A percentile compares a stretch with the other conserved stretches of the same genome.
Evolutionary conservation across 352 stramenopile species (phyloP).

Genomic region (Globisporangium canariense): DNA sequence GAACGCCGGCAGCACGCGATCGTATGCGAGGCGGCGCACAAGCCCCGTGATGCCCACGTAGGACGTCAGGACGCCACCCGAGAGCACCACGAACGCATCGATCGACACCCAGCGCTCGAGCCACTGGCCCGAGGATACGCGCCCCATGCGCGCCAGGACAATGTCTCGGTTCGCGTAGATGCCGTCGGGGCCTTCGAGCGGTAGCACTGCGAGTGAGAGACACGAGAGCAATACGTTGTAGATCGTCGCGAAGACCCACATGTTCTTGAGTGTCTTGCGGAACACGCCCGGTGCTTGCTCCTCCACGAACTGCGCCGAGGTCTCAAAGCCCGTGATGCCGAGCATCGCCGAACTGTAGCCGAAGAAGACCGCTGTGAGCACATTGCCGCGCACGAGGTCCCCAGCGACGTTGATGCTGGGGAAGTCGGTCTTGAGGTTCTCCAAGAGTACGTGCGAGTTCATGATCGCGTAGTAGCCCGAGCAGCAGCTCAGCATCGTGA

Average conservation of each 20-base stretch:
- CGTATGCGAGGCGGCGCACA: conserved; percentile 74
- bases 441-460: conserved; percentile 44
- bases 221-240: conserved; percentile 88
- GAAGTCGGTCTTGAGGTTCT: conserved; percentile 70
- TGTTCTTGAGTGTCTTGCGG: conserved; percentile 69
- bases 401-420: conserved; percentile 48
- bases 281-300: conserved; percentile 87
- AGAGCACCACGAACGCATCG: conserved; percentile 88
- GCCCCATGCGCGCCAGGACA: conserved; percentile 76
- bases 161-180: conserved; percentile 71
- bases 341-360: conserved; percentile 86
- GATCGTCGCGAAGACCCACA: conserved; percentile 83
- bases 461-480: conserved; percentile 64
- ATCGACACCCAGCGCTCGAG: conserved; percentile 74
- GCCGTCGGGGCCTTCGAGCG: conserved; percentile 44
- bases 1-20: conserved; percentile 65
- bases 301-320: conserved; percentile 89
- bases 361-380: conserved; percentile 70
- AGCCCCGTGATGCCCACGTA: conserved; percentile 89
- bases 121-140: conserved; percentile 43
- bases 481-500: conserved; percentile 66
- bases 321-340: conserved; percentile 91
- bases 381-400: conserved; percentile 33
- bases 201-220: conserved; percentile 77
- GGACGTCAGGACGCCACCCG: conserved; percentile 81